Conservation (phyloP, 441 rosid genomes). For the Brassica balearica region DNA sequence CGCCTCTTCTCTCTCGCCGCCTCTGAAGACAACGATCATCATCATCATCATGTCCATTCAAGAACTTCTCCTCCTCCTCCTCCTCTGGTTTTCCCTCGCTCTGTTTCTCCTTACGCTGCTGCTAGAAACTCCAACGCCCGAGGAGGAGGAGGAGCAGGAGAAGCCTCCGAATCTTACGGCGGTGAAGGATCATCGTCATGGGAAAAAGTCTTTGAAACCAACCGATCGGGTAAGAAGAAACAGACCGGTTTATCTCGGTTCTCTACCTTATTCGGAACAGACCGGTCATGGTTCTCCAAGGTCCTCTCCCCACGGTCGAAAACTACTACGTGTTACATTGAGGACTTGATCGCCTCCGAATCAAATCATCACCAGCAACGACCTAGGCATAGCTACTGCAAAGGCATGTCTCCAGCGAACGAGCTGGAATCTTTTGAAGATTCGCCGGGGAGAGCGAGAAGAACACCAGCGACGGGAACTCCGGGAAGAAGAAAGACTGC, state of each 20-base stretch:
- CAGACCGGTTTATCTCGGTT: conserved; percentile 50
- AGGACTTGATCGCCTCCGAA: conserved; percentile 25
- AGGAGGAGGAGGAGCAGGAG: conserved; percentile 18
- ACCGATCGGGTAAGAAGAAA: conserved; percentile 43
- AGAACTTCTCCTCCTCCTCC: conserved; percentile 44
- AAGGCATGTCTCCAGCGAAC: conserved; percentile 70
- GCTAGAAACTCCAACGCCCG: conserved; percentile 61
- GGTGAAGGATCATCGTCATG: background rate
- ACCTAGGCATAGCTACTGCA: conserved; percentile 36
- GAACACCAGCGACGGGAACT: conserved; percentile 43
- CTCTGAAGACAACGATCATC: conserved; percentile 37
- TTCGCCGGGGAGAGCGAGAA: conserved; percentile 49
- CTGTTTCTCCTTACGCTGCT: conserved; percentile 76
- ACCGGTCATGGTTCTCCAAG: conserved; percentile 55
- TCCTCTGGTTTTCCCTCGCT: conserved; percentile 66
- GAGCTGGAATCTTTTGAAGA: conserved; percentile 47
- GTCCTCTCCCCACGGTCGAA: conserved; percentile 53
- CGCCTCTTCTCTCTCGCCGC: conserved; percentile 65
- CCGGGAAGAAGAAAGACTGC: conserved; percentile 50
- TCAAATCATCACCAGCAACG: conserved; percentile 22
- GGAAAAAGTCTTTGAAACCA: conserved; percentile 27
- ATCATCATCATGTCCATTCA: conserved; percentile 31
- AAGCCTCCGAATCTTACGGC: too few species aligned
- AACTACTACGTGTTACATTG: conserved; percentile 36
- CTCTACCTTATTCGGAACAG: conserved; percentile 49